phyloP scores from a whole-genome alignment of 169 alveolate genomes.

The Eimeria maxima region DNA sequence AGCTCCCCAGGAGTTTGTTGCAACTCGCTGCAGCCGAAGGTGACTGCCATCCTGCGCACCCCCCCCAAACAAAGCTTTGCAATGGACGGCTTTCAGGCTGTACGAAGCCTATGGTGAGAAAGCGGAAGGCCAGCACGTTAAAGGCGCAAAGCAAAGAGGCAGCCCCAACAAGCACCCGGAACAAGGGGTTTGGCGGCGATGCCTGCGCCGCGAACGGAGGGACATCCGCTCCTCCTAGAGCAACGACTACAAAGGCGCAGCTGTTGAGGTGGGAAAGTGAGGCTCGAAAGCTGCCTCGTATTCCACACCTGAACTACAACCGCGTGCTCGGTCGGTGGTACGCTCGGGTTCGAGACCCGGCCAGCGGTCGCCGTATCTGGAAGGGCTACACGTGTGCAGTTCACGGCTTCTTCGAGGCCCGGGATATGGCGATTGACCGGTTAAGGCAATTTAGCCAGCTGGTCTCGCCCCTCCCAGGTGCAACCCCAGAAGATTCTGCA shows the following conservation, averaged over 20 bases:
- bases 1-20: slow-evolving; percentile 61
- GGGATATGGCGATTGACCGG: slow-evolving; percentile 83
- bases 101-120: slow-evolving; percentile 54
- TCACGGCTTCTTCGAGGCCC: slow-evolving; percentile 81
- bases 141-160: slow-evolving; percentile 65
- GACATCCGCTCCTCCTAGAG: slow-evolving; percentile 58
- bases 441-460: slow-evolving; percentile 76
- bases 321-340: slow-evolving; percentile 84
- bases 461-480: slow-evolving; percentile 36
- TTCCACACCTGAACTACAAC: slow-evolving; percentile 82
- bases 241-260: slow-evolving; percentile 76
- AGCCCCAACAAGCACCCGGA: background rate
- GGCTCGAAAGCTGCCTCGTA: slow-evolving; percentile 78
- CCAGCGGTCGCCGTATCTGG: slow-evolving; percentile 82
- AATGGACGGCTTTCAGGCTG: slow-evolving; percentile 28
- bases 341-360: slow-evolving; percentile 81
- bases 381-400: slow-evolving; percentile 83
- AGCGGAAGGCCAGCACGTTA: slow-evolving; percentile 48
- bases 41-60: background rate
- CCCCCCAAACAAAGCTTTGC: slow-evolving; percentile 17
- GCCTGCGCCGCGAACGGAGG: slow-evolving; percentile 41
- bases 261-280: slow-evolving; percentile 81
- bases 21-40: slow-evolving; percentile 61
- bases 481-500: background rate
- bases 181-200: slow-evolving; percentile 22